These are phyloP conservation scores for Phaeosphaeriaceae sp. DNA, from an alignment of 2,329 filamentous ascomycete species.

Conservation along the genomic window DNA sequence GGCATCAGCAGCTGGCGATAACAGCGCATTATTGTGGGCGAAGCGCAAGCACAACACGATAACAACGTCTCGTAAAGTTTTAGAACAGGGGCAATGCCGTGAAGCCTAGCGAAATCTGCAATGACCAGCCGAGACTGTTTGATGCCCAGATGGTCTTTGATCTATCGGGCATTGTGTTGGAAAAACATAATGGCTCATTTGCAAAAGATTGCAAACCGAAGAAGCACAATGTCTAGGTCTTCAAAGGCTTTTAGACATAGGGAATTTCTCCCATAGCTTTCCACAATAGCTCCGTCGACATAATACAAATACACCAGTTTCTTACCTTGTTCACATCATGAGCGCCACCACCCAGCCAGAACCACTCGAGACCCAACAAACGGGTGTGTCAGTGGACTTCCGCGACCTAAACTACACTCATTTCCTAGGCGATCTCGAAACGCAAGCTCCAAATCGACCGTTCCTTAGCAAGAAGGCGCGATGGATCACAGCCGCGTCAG, in stretches of 20 bases:
- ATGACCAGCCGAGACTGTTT: no score
- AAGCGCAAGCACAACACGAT: neutral
- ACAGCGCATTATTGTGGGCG: neutral
- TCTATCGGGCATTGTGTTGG: neutral
- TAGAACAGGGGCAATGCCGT: neutral
- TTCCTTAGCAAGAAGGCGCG: neutral
- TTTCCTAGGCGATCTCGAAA: constrained; percentile 4
- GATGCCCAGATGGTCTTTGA: neutral
- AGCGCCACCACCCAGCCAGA: neutral
- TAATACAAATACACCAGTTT: neutral
- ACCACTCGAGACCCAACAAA: neutral
- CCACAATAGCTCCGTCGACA: neutral
- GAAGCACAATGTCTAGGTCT: neutral
- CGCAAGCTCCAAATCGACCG: neutral
- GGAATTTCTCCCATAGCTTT: neutral
- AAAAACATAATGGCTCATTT: neutral
- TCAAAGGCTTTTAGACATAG: neutral
- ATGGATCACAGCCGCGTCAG: neutral
- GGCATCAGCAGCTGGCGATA: neutral
- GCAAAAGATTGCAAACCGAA: neutral
- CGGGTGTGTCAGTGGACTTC: constrained; percentile 6
- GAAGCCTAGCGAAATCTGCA: no score
- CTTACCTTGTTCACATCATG: neutral
- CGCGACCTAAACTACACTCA: constrained; percentile 8
- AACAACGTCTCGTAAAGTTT: neutral